Base-by-base conservation (phyloP, 2,329 filamentous ascomycete genomes). In the Fusarium sororula region DNA sequence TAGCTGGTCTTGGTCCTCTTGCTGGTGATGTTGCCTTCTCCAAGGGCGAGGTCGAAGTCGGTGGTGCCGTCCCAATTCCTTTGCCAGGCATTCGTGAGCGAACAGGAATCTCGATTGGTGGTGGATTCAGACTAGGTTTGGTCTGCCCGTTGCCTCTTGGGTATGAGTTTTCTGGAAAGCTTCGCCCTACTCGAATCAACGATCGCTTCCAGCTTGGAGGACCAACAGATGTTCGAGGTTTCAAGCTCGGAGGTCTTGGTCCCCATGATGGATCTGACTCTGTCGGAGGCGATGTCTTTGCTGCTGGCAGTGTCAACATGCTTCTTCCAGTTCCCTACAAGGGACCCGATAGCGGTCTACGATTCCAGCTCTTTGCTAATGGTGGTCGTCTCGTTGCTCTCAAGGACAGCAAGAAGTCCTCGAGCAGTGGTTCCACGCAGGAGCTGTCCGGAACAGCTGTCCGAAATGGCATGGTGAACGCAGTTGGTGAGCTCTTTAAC, bases 121-220 rank as follows among this genome's bases (percentile, higher is more conserved):
- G 90, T 22, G 94, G 95, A 20, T 85, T 98, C 63, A 90, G 96
- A 58, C 90, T 93, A 26, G 96, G 96, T 41, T 81, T 98, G 55
- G 87, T 99, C 14, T 97, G 93, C 80, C 96, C 96, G 3, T 86
- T 99, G 22, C 88, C 93, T 4, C 84, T 93, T 13, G 90, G 90
- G 12, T 89, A 87, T 75, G 82, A 84, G 22, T 77, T 87, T 59
- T 78, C 83, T 24, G 85, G 85, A 55, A 84, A 85, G 26, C 88
- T 92, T 1, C 86, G 88, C 30, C 90, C 92, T 9, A 97, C 94
- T 75, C 91, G 94, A 37, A 89, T 98, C 79, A 98, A 97, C 80
- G 96, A 99, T 82, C 94, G 96, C 50, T 99, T 99, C 85, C 91
- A 95, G 79, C 93, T 99, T 38, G 96, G 96, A 48, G 96, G 96